phyloP scores from a whole-genome alignment of 805 yeast species.

The Myxozyma vanderwaltii region DNA sequence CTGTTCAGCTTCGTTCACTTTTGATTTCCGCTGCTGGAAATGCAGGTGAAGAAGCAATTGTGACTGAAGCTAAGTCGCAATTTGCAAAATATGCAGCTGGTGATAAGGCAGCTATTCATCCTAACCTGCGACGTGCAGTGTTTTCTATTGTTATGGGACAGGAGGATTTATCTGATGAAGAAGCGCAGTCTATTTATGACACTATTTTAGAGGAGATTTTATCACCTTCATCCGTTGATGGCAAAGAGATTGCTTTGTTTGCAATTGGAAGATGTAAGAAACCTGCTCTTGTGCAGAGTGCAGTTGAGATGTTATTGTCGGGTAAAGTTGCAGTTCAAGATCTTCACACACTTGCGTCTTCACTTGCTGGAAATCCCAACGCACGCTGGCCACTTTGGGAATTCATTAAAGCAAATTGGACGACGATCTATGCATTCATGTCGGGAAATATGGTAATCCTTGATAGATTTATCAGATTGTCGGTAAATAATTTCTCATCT shows the following conservation, averaged over 20 bases:
- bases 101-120: slow-evolving; percentile 52
- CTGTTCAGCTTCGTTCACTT: slow-evolving; percentile 62
- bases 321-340: slow-evolving; percentile 55
- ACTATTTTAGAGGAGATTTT: slow-evolving; percentile 51
- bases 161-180: slow-evolving; percentile 43
- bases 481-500: slow-evolving; percentile 45
- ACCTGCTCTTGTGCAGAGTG: slow-evolving; percentile 44
- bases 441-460: slow-evolving; percentile 55
- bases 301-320: slow-evolving; percentile 49
- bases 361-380: slow-evolving; percentile 51
- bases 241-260: slow-evolving; percentile 56
- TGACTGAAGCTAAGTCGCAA: slow-evolving; percentile 48
- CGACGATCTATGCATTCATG: slow-evolving; percentile 48
- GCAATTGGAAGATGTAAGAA: slow-evolving; percentile 55
- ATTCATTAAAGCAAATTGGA: slow-evolving; percentile 54
- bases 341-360: slow-evolving; percentile 52
- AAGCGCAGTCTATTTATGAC: slow-evolving; percentile 45
- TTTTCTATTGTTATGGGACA: slow-evolving; percentile 48
- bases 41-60: slow-evolving; percentile 52
- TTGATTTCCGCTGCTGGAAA: slow-evolving; percentile 62
- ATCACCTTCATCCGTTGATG: slow-evolving; percentile 57
- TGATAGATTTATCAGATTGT: slow-evolving; percentile 50
- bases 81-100: slow-evolving; percentile 48
- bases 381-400: slow-evolving; percentile 53
- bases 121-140: slow-evolving; percentile 52